Percentiles rank a stretch among this genome's conserved stretches.
Evolutionary conservation across 768 basidiomycete genomes (phyloP).

Genomic region (Serendipita sp.): DNA sequence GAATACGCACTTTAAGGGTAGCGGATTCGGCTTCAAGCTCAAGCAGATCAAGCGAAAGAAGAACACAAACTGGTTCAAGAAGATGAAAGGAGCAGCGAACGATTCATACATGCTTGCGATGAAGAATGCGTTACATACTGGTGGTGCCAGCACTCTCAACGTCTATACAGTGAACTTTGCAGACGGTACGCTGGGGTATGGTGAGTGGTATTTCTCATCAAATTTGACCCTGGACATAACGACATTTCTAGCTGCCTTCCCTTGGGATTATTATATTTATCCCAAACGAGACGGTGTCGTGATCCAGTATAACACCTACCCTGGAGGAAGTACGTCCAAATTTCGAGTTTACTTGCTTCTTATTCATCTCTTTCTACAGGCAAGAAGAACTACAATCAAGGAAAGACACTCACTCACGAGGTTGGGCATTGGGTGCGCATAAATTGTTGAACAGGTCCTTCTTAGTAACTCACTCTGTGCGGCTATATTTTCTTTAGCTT

Average conservation of each 20-base stretch:
- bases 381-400: neutral
- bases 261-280: slow-evolving; percentile 16
- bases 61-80: slow-evolving; percentile 2
- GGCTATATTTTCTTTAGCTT: no score
- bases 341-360: neutral
- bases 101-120: neutral
- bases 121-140: neutral
- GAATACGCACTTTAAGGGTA: neutral
- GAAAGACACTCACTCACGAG: neutral
- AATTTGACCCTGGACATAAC: no score
- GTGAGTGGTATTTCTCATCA: no score
- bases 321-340: neutral
- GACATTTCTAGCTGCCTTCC: slow-evolving; percentile 19
- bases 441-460: neutral
- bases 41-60: neutral
- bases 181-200: slow-evolving; percentile 17
- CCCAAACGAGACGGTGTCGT: slow-evolving; percentile 24
- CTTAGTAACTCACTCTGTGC: no score
- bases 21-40: neutral
- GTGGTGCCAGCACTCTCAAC: neutral
- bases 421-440: no score
- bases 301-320: slow-evolving; percentile 10
- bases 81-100: neutral
- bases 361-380: neutral
- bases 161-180: neutral